Evolutionary conservation across 1,139 yeast genomes (phyloP), one percentile per base, ranked within the genome.

Genomic region (Geotrichum siamense): DNA sequence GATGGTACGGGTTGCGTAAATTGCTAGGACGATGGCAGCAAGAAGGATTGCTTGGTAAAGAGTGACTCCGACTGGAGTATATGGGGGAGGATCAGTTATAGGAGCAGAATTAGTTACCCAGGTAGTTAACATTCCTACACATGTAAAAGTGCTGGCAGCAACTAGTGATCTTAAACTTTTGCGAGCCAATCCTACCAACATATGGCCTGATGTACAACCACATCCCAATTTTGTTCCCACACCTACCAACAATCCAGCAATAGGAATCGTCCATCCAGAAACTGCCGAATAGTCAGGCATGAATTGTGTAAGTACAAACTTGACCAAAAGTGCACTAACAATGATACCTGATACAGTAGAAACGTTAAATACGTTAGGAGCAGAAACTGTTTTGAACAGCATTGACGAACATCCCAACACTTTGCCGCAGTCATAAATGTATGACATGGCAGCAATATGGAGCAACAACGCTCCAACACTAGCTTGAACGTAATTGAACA

Each of bases 191-290:
- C 77, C 77, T 19, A 63, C 59, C 5, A 72, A 58, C 74, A 72
- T 69, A 49, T 72, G 76, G 4, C 77, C 77, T 0, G 75, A 70
- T 1, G 76, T 72, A 47, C 76, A 72, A 0, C 76, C 77, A 19
- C 65, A 58, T 0, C 73, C 76, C 29, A 63, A 54, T 35, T 62
- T 62, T 0, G 76, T 67, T 1, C 77, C 77, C 1, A 67, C 23
- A 0, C 77, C 77, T 1, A 66, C 71, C 1, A 71, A 52, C 0
- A 63, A 43, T 0, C 75, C 75, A 0, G 72, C 55, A 21, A 47
- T 16, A 9, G 48, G 47, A 17, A 50, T 23, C 1, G 53, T 51
- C 39, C 45, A 47, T 12, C 16, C 17, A 2, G 52, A 52, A 12
- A 41, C 17, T 10, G 44, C 43, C 19, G 50, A 19, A 37, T 55